Evolutionary conservation across 371 early-diverging fungal species (phyloP).

Genomic region (Mortierella sp.): DNA sequence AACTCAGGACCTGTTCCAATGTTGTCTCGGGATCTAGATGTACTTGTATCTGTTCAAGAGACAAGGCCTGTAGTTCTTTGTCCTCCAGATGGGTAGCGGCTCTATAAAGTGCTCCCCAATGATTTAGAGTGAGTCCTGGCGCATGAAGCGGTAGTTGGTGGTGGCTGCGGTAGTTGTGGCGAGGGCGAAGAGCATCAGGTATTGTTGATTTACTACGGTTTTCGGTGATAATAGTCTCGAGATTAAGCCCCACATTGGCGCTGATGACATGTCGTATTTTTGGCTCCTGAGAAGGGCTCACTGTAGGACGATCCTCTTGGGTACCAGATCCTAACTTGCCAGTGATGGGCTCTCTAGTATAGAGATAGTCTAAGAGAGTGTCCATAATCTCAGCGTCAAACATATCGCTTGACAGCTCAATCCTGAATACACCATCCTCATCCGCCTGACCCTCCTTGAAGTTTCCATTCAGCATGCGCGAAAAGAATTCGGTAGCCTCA

Average conservation of each 20-base stretch:
- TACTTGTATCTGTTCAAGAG: slow-evolving; percentile 22
- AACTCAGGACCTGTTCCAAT: slow-evolving; percentile 31
- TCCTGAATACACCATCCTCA: slow-evolving; percentile 10
- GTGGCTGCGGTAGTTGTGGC: slow-evolving; percentile 6
- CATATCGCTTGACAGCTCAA: slow-evolving; percentile 34
- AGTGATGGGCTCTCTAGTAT: slow-evolving; percentile 27
- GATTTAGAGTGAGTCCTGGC: slow-evolving; percentile 6
- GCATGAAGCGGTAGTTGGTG: neutral
- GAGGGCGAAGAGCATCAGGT: neutral
- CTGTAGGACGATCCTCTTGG: neutral
- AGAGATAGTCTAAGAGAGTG: slow-evolving; percentile 38
- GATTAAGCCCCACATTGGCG: slow-evolving; percentile 41
- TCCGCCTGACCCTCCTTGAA: slow-evolving; percentile 31
- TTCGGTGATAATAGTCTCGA: slow-evolving; percentile 19
- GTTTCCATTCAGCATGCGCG: slow-evolving; percentile 38
- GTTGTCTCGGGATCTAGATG: slow-evolving; percentile 33
- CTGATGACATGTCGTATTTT: slow-evolving; percentile 18
- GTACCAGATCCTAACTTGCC: neutral
- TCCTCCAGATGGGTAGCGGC: slow-evolving; percentile 31
- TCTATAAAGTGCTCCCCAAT: slow-evolving; percentile 44
- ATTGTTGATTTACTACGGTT: neutral
- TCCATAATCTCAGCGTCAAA: slow-evolving; percentile 42
- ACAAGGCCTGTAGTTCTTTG: slow-evolving; percentile 16
- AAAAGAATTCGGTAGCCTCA: slow-evolving; percentile 30
- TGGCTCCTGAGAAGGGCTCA: neutral